Conservation (phyloP, 2,329 filamentous ascomycete genomes). For the Trichoderma gracile region DNA sequence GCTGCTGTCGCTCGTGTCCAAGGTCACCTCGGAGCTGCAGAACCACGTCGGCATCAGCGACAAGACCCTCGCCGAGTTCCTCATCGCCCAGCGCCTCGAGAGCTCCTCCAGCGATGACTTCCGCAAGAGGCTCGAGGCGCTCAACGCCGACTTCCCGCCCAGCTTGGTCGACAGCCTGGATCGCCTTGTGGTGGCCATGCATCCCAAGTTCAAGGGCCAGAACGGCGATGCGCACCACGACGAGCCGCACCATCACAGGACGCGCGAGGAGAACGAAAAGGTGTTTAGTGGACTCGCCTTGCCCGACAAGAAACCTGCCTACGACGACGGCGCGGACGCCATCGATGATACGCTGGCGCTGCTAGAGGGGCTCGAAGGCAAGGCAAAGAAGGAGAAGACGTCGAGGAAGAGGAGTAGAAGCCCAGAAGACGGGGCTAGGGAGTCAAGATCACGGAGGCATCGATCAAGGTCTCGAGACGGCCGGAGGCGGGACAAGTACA, state of each 20-base stretch:
- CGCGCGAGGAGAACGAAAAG: slow-evolving; percentile 71
- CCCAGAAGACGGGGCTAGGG: slow-evolving; percentile 50
- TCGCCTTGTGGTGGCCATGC: slow-evolving; percentile 82
- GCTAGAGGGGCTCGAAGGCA: slow-evolving; percentile 80
- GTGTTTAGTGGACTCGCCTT: slow-evolving; percentile 90
- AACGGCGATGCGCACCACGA: slow-evolving; percentile 42
- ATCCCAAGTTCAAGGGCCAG: slow-evolving; percentile 78
- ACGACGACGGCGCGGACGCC: slow-evolving; percentile 56
- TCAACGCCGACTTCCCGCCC: slow-evolving; percentile 79
- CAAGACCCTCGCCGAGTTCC: slow-evolving; percentile 93
- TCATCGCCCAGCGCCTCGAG: slow-evolving; percentile 86
- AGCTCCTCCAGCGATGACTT: slow-evolving; percentile 71
- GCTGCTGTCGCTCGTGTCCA: slow-evolving; percentile 89
- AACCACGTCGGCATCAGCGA: slow-evolving; percentile 92
- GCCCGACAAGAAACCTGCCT: slow-evolving; percentile 66
- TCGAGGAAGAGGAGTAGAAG: slow-evolving; percentile 61
- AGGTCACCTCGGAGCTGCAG: slow-evolving; percentile 89
- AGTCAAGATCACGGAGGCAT: slow-evolving; percentile 45
- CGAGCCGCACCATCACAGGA: slow-evolving; percentile 43
- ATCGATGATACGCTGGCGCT: slow-evolving; percentile 93
- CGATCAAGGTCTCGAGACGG: slow-evolving; percentile 48
- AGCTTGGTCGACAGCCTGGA: slow-evolving; percentile 91
- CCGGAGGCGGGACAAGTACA: slow-evolving; percentile 35
- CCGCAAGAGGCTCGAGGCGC: slow-evolving; percentile 69
- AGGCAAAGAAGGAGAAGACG: slow-evolving; percentile 53